phyloP scores from a whole-genome alignment of 2,329 filamentous ascomycete genomes.

The Pestalotiopsis sp. region DNA sequence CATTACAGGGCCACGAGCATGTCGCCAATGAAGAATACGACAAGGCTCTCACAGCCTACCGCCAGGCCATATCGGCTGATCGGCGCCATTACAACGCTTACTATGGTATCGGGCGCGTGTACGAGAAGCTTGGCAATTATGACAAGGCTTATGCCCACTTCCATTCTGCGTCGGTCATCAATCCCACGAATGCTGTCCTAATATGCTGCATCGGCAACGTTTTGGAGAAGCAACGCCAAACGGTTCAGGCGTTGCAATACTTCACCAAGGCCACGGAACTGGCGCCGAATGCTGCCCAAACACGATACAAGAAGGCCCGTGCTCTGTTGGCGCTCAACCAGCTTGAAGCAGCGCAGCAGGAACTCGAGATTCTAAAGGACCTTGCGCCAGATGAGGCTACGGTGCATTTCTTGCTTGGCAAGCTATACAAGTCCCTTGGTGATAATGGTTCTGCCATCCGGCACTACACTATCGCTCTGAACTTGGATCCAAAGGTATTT shows the following conservation, averaged over 20 bases:
- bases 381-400: conserved; percentile 92
- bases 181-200: conserved; percentile 89
- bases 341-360: conserved; percentile 73
- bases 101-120: conserved; percentile 84
- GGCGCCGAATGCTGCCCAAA: conserved; percentile 78
- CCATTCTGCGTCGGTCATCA: conserved; percentile 83
- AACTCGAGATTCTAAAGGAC: conserved; percentile 87
- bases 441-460: conserved; percentile 81
- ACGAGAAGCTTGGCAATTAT: conserved; percentile 87
- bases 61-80: conserved; percentile 83
- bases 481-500: conserved; percentile 91
- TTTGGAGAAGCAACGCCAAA: conserved; percentile 85
- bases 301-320: conserved; percentile 90
- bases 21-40: conserved; percentile 97
- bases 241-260: conserved; percentile 74
- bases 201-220: conserved; percentile 91
- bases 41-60: conserved; percentile 86
- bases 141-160: conserved; percentile 93
- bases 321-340: conserved; percentile 76
- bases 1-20: conserved; percentile 93
- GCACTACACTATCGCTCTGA: conserved; percentile 92
- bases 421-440: conserved; percentile 73
- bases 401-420: conserved; percentile 92
- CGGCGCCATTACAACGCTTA: conserved; percentile 96
- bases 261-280: conserved; percentile 83